Percentiles rank a stretch among this genome's conserved stretches.
These are phyloP conservation scores for Barnettozyma botsteinii DNA, from an alignment of 805 yeast genomes.

Conservation along the genomic window DNA sequence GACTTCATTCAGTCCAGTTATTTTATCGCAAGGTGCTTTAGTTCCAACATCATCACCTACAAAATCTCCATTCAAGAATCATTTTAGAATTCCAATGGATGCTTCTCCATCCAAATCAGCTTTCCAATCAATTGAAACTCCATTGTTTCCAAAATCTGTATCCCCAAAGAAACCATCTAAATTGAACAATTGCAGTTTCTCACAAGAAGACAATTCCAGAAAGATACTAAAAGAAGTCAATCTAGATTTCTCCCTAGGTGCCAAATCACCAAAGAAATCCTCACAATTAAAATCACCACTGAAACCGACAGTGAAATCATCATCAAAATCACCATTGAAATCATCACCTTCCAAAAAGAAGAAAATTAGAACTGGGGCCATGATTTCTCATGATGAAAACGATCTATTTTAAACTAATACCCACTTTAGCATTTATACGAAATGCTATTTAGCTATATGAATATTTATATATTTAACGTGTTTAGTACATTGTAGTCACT, in stretches of 20 bases:
- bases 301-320: no score
- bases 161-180: slow-evolving; percentile 9
- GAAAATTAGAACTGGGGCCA: slow-evolving; percentile 4
- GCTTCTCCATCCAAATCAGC: slow-evolving; percentile 17
- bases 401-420: background rate
- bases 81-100: background rate
- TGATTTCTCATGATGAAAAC: slow-evolving; percentile 2
- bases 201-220: no score
- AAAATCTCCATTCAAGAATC: slow-evolving; percentile 1
- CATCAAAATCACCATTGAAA: slow-evolving; percentile 1
- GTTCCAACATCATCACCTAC: slow-evolving; percentile 2
- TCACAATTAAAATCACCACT: slow-evolving; percentile 7
- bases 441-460: no score
- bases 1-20: slow-evolving; percentile 16
- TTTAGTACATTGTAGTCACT: no score
- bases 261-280: slow-evolving; percentile 7
- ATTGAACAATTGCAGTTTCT: no score
- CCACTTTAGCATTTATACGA: no score
- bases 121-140: slow-evolving; percentile 17
- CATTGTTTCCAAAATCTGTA: slow-evolving; percentile 5
- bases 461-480: no score
- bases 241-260: slow-evolving; percentile 8
- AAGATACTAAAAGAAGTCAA: slow-evolving; percentile 13
- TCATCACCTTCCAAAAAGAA: slow-evolving; percentile 6
- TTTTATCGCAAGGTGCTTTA: slow-evolving; percentile 1